phyloP scores from a whole-genome alignment of 257 asterid species.

The Solanum chilense region DNA sequence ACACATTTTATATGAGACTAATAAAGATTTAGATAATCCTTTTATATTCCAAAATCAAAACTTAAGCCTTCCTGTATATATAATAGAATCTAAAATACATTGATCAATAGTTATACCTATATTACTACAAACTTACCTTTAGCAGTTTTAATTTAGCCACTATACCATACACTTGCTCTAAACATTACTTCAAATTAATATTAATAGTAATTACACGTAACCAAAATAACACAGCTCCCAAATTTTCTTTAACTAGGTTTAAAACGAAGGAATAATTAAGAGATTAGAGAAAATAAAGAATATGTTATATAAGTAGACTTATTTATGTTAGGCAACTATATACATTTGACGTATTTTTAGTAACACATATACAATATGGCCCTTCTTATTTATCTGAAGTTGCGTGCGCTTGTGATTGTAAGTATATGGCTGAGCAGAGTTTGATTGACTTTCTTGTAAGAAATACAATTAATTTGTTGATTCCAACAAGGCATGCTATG shows the following conservation, averaged over 20 bases:
- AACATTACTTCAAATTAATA: constrained; percentile 20
- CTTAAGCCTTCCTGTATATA: background rate
- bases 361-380: background rate
- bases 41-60: background rate
- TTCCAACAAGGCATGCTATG: background rate
- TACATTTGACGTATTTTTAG: background rate
- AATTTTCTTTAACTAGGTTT: background rate
- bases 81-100: background rate
- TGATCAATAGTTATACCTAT: background rate
- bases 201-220: background rate
- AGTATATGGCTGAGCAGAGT: background rate
- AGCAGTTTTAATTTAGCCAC: background rate
- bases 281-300: background rate
- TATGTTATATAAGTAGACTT: background rate
- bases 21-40: background rate
- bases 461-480: background rate
- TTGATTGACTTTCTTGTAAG: background rate
- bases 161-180: constrained; percentile 21
- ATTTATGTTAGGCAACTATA: background rate
- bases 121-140: no score
- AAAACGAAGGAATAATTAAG: background rate
- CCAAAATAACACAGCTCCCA: background rate
- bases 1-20: background rate
- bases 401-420: background rate
- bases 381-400: background rate